Evolutionary conservation across 176 grass and related monocot species (phyloP).

Genomic region (Oryza brachyantha): DNA sequence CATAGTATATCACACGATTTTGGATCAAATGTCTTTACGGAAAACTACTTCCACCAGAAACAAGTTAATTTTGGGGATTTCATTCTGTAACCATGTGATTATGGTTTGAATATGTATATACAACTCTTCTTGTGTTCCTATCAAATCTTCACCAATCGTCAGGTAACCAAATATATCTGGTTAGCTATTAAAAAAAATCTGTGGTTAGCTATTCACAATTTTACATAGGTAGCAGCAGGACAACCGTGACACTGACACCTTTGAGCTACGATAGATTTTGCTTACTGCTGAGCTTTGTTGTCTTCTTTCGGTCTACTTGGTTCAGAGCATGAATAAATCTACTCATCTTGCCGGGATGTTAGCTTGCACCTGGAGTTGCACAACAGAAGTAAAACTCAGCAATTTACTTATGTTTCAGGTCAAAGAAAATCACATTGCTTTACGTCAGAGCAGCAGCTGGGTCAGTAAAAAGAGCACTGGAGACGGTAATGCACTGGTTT

Average conservation of each 20-base stretch:
- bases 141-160: neutral
- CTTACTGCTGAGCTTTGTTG: neutral
- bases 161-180: neutral
- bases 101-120: constrained; percentile 6
- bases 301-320: constrained; percentile 23
- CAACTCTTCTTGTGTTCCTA: constrained; percentile 27
- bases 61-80: neutral
- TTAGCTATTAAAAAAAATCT: too few species aligned
- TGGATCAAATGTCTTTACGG: neutral
- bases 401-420: neutral
- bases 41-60: neutral
- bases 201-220: constrained; percentile 24
- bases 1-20: neutral
- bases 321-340: neutral
- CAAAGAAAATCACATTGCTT: neutral
- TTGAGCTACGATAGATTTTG: neutral
- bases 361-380: constrained; percentile 33
- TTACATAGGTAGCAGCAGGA: neutral
- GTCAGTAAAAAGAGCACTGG: neutral
- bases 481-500: neutral
- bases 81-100: constrained; percentile 3
- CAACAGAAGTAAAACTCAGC: constrained; percentile 24
- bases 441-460: neutral
- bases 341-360: neutral
- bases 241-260: neutral